These are phyloP conservation scores for Russula dissimulans DNA, from an alignment of 768 basidiomycete species.

Conservation along the genomic window DNA sequence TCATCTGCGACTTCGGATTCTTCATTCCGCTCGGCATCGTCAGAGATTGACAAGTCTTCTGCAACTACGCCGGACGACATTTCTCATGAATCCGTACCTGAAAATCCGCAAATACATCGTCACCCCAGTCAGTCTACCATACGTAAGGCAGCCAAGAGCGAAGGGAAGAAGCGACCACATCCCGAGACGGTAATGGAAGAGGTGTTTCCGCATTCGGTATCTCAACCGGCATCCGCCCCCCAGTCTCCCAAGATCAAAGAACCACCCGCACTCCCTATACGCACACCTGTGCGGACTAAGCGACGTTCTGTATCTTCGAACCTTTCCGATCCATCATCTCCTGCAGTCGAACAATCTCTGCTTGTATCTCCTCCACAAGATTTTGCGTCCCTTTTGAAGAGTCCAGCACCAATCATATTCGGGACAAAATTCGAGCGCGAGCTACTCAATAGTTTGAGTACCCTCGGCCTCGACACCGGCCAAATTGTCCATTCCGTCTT, in stretches of 20 bases:
- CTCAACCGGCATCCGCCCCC: conserved; percentile 23
- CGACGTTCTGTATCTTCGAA: conserved; percentile 90
- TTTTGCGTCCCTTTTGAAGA: conserved; percentile 52
- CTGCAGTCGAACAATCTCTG: conserved; percentile 28
- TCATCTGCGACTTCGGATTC: conserved; percentile 44
- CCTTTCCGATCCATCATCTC: conserved; percentile 53
- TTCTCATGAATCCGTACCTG: conserved; percentile 14
- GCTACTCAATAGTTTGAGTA: conserved; percentile 63
- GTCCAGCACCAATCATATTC: conserved; percentile 76
- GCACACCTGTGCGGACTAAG: conserved; percentile 93
- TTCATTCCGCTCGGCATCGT: conserved; percentile 26
- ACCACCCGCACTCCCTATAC: conserved; percentile 56
- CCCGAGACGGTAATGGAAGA: conserved; percentile 50
- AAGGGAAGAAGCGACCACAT: conserved; percentile 29
- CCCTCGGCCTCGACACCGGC: conserved; percentile 83
- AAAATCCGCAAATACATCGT: conserved; percentile 34
- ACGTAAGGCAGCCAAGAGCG: conserved; percentile 29
- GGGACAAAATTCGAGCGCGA: conserved; percentile 74
- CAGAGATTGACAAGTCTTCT: conserved; percentile 32
- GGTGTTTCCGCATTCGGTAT: conserved; percentile 23
- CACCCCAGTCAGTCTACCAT: conserved; percentile 54
- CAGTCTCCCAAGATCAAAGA: conserved; percentile 25
- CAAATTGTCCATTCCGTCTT: conserved; percentile 94
- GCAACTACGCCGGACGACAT: conserved; percentile 50
- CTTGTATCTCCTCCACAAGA: conserved; percentile 38